Evolutionary conservation across 2,329 filamentous ascomycete genomes (phyloP).

Genomic region (Trichothecium sympodiale): DNA sequence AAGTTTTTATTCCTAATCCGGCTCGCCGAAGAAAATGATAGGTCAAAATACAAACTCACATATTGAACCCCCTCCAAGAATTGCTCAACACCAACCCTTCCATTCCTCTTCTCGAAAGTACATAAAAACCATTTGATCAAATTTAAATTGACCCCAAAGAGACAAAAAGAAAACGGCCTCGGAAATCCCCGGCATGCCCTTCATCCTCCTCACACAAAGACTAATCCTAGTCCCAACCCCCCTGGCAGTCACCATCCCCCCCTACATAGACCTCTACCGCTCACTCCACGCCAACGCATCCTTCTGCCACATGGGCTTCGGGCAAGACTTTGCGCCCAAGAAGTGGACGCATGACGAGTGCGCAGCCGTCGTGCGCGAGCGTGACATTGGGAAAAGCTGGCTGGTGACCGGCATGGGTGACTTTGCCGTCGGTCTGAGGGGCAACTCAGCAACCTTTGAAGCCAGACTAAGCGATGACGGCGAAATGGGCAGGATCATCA

Average conservation of each 20-base stretch:
- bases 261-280: conserved; percentile 7
- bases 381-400: conserved; percentile 8
- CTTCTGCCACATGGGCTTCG: conserved; percentile 9
- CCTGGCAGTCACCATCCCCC: conserved; percentile 2
- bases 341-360: conserved; percentile 8
- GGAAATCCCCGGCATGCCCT: conserved; percentile 2
- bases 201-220: conserved; percentile 5
- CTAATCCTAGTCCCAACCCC: conserved; percentile 10
- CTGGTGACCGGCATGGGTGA: conserved; percentile 8
- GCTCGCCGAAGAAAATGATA: too few relatives aligned
- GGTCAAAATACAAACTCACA: too few relatives aligned
- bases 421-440: conserved; percentile 8
- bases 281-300: conserved; percentile 6
- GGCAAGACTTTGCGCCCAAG: conserved; percentile 3
- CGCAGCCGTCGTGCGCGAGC: conserved; percentile 1
- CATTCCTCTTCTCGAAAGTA: too few relatives aligned
- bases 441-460: background rate
- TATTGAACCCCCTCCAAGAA: too few relatives aligned
- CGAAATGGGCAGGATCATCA: background rate
- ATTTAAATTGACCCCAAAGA: too few relatives aligned
- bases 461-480: too few relatives aligned
- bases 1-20: too few relatives aligned
- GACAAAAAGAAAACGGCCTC: too few relatives aligned
- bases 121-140: too few relatives aligned
- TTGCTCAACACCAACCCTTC: too few relatives aligned